These are phyloP conservation scores for Fomitopsis serialis DNA, from an alignment of 768 basidiomycete species.

Conservation along the genomic window DNA sequence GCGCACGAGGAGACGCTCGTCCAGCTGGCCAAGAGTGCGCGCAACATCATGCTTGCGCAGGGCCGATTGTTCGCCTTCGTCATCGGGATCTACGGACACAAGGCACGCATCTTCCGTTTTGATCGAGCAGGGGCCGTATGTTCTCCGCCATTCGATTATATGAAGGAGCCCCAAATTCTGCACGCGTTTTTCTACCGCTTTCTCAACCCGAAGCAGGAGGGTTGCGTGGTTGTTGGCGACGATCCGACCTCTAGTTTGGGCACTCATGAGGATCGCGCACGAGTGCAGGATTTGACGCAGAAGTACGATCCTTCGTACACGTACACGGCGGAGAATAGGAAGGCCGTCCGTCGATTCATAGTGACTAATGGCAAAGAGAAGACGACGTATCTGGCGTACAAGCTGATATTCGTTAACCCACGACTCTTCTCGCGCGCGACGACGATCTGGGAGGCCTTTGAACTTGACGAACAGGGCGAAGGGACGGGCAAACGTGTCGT, in stretches of 20 bases:
- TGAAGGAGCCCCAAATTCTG: background rate
- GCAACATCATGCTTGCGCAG: slow-evolving; percentile 7
- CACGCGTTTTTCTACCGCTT: slow-evolving; percentile 9
- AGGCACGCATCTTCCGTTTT: slow-evolving; percentile 7
- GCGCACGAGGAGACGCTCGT: background rate
- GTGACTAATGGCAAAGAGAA: background rate
- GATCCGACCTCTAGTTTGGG: slow-evolving; percentile 1
- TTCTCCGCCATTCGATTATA: background rate
- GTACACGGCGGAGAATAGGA: background rate
- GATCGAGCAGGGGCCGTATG: slow-evolving; percentile 7
- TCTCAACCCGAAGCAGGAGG: background rate
- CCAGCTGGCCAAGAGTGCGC: slow-evolving; percentile 4
- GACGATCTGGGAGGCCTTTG: slow-evolving; percentile 8
- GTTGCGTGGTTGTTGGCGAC: slow-evolving; percentile 1
- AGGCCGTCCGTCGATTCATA: background rate
- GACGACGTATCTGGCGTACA: background rate
- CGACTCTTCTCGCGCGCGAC: slow-evolving; percentile 9
- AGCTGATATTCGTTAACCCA: slow-evolving; percentile 4
- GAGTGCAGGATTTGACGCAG: background rate
- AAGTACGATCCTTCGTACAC: background rate
- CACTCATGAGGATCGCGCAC: background rate
- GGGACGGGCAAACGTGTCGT: background rate
- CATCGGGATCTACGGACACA: slow-evolving; percentile 9
- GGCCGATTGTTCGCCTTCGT: slow-evolving; percentile 5
- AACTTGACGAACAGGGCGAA: background rate